phyloP scores from a whole-genome alignment of 495 filamentous ascomycete species.

The Mycothermus thermophilus region DNA sequence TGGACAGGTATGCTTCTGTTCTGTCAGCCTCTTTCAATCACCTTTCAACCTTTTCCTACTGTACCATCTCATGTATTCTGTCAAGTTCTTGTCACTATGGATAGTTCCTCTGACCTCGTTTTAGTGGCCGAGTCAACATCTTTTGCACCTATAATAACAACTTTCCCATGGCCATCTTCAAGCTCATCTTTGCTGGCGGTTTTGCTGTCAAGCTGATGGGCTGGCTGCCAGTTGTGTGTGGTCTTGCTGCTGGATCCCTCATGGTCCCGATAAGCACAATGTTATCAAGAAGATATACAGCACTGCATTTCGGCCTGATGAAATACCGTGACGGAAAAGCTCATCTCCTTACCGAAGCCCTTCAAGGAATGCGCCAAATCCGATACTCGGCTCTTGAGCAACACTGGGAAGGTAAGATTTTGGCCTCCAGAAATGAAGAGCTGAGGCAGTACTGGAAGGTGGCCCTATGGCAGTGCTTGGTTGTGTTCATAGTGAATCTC shows the following conservation, averaged over 20 bases:
- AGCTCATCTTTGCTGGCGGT: constrained; percentile 39
- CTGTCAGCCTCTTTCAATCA: no score
- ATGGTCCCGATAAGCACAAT: constrained; percentile 46
- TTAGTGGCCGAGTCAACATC: constrained; percentile 43
- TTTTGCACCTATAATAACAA: constrained; percentile 45
- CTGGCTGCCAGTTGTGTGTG: constrained; percentile 46
- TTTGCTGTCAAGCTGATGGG: constrained; percentile 52
- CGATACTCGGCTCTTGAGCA: constrained; percentile 58
- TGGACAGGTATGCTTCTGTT: constrained; percentile 20
- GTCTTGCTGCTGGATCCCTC: constrained; percentile 40
- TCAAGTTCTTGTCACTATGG: no score
- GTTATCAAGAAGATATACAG: constrained; percentile 41
- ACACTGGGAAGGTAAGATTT: constrained; percentile 53
- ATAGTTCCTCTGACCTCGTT: no score
- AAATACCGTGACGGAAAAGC: constrained; percentile 54
- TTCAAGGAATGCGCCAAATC: constrained; percentile 64
- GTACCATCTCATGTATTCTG: no score
- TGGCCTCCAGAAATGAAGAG: constrained; percentile 43
- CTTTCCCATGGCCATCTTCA: constrained; percentile 37
- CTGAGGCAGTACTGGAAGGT: constrained; percentile 44
- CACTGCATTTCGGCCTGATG: constrained; percentile 51
- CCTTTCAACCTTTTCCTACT: no score
- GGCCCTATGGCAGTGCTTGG: constrained; percentile 36
- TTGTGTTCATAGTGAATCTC: constrained; percentile 44
- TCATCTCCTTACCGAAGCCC: constrained; percentile 51